phyloP scores from a whole-genome alignment of 306 rosid genomes.

The Glycine soja region DNA sequence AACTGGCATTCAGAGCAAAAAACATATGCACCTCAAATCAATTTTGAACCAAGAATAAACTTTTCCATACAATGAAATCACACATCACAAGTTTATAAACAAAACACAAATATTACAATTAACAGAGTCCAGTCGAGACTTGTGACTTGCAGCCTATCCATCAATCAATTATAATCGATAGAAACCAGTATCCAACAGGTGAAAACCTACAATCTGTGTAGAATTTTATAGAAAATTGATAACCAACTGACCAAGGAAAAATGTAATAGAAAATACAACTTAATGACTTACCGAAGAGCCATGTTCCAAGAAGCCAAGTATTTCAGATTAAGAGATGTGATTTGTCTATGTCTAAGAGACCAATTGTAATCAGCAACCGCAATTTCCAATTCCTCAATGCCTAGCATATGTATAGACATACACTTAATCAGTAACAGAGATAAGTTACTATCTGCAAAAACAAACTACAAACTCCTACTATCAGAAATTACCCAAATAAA shows the following conservation, averaged over 20 bases:
- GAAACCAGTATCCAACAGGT: slow-evolving; percentile 3
- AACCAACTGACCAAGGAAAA: slow-evolving; percentile 24
- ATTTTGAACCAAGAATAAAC: slow-evolving; percentile 27
- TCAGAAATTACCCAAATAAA: slow-evolving; percentile 36
- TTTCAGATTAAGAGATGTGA: slow-evolving; percentile 67
- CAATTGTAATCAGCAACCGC: slow-evolving; percentile 71
- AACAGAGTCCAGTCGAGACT: slow-evolving; percentile 21
- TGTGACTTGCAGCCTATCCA: slow-evolving; percentile 30
- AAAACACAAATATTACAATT: slow-evolving; percentile 30
- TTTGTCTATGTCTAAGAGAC: slow-evolving; percentile 67
- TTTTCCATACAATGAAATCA: background rate
- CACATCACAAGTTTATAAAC: slow-evolving; percentile 1
- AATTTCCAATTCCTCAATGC: slow-evolving; percentile 79
- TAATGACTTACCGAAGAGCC: slow-evolving; percentile 62
- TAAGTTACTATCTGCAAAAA: slow-evolving; percentile 39
- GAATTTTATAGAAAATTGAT: slow-evolving; percentile 21
- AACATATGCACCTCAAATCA: slow-evolving; percentile 34
- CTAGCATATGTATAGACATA: slow-evolving; percentile 53
- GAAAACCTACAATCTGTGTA: slow-evolving; percentile 31
- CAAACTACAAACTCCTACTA: slow-evolving; percentile 24
- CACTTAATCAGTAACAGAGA: slow-evolving; percentile 42
- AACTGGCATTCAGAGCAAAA: slow-evolving; percentile 24
- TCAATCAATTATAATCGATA: slow-evolving; percentile 38
- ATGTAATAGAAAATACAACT: slow-evolving; percentile 6
- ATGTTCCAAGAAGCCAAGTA: slow-evolving; percentile 69